Base-by-base conservation (phyloP, 1,284 basidiomycete species). In the Ceratobasidium sp. region DNA sequence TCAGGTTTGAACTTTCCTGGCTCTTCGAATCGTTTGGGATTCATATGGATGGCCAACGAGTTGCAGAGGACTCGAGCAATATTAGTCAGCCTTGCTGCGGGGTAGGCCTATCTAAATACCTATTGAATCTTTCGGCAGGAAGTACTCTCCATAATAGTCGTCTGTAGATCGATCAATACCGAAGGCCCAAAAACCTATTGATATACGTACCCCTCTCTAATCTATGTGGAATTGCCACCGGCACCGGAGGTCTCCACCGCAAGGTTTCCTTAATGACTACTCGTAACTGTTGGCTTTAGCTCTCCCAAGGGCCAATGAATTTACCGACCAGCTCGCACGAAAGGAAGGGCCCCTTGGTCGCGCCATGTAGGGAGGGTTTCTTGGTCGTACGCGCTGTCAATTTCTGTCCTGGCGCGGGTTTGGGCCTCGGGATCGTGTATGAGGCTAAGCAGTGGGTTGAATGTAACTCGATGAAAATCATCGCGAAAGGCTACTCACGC, bases 1-100 rank as follows among this genome's bases (percentile, higher is more conserved):
- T 98, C 96, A 7, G 96, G 97, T 32, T 82, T 75, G 79, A 98
- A 90, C 71, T 81, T 78, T 45, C 96, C 92, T 1, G 96, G 94
- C 68, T 96, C 86, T 32, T 93, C 92, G 83, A 92, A 99, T 65
- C 94, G 87, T 50, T 84, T 82, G 22, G 91, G 86, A 79, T 99
- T 43, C 5, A 22, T 35, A 17, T 65, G 62, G 10, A 65, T 29
- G 2, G 22, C 62, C 31, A n/a, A 65, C 1, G 29, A 12, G 49
- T 32, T 53, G 27, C 62, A 65, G 1, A 65, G 13, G 13, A 65
- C 62, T 65, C n/a, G 22, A n/a, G 17, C 17, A 25, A 38, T 4
- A n/a, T 12, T 12, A 20, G 43, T 45, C 20, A 12, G 10, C 3
- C 1, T 10, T 12, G n/a, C 38, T 40, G 29, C 8, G 6, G 22